A percentile compares a stretch with the other conserved stretches of the same genome.
Evolutionary conservation across 2,329 filamentous ascomycete species (phyloP).

Genomic region (Leptographium radiaticola): DNA sequence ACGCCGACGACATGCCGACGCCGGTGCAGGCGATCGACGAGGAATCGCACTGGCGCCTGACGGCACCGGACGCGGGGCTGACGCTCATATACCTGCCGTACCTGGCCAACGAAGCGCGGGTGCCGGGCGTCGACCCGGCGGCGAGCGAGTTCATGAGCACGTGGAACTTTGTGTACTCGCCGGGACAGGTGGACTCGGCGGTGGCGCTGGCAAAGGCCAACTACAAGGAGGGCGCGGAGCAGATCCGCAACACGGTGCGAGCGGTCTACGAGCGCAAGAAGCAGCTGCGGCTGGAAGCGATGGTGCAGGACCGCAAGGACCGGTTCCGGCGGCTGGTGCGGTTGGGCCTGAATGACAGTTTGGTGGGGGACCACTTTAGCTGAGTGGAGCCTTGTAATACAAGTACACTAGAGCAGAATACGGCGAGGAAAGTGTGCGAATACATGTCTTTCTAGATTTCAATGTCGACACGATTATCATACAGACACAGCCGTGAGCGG

Average conservation of each 20-base stretch:
- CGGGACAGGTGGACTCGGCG: slow-evolving; percentile 77
- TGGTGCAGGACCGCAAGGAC: slow-evolving; percentile 19
- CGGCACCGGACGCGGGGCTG: slow-evolving; percentile 69
- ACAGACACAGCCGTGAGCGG: too few species aligned
- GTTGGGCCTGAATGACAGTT: slow-evolving; percentile 37
- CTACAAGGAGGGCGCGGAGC: slow-evolving; percentile 68
- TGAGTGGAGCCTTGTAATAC: slow-evolving; percentile 15
- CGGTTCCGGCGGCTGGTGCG: slow-evolving; percentile 33
- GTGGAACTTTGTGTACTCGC: slow-evolving; percentile 96
- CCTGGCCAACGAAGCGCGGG: slow-evolving; percentile 60
- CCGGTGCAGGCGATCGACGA: slow-evolving; percentile 36
- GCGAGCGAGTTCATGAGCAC: slow-evolving; percentile 80
- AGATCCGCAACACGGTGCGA: slow-evolving; percentile 63
- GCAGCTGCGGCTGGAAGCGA: slow-evolving; percentile 42
- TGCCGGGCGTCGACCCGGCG: slow-evolving; percentile 70
- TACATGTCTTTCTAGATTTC: background rate
- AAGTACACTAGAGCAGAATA: too few species aligned
- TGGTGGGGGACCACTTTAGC: slow-evolving; percentile 57
- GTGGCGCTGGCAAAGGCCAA: slow-evolving; percentile 75
- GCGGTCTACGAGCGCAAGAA: slow-evolving; percentile 93
- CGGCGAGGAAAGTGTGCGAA: too few species aligned
- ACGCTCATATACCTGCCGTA: slow-evolving; percentile 86
- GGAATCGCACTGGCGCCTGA: slow-evolving; percentile 54
- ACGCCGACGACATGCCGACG: slow-evolving; percentile 29
- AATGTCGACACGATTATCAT: too few species aligned